Evolutionary conservation across 176 grass and related monocot genomes (phyloP).

Genomic region (Carex cristatella): DNA sequence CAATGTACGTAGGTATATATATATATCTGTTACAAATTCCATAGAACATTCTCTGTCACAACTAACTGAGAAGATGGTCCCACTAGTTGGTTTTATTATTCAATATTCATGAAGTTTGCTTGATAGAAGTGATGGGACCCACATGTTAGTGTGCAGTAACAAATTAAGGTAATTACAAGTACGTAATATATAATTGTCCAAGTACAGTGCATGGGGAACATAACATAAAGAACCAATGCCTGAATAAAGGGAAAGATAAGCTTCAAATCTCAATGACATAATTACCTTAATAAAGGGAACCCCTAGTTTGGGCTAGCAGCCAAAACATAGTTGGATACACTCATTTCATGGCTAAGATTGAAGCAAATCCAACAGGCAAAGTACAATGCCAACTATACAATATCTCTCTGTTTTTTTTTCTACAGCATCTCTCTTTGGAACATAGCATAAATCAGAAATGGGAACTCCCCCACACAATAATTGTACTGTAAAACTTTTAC

Average conservation of each 20-base stretch:
- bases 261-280: neutral
- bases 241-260: neutral
- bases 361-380: neutral
- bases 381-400: constrained; percentile 14
- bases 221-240: neutral
- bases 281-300: neutral
- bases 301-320: neutral
- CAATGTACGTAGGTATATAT: neutral
- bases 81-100: neutral
- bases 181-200: neutral
- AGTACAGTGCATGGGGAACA: neutral
- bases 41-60: neutral
- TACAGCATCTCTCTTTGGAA: constrained; percentile 13
- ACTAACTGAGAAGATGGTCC: neutral
- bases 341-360: neutral
- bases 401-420: neutral
- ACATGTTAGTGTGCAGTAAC: neutral
- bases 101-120: neutral
- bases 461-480: neutral
- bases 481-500: neutral
- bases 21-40: neutral
- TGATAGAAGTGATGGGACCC: neutral
- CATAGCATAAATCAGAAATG: neutral
- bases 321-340: neutral
- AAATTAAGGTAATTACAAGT: neutral